Evolutionary conservation across 139 green algal species (phyloP), one percentile per base, ranked within the genome.

Genomic region (Ostreobium quekettii): DNA sequence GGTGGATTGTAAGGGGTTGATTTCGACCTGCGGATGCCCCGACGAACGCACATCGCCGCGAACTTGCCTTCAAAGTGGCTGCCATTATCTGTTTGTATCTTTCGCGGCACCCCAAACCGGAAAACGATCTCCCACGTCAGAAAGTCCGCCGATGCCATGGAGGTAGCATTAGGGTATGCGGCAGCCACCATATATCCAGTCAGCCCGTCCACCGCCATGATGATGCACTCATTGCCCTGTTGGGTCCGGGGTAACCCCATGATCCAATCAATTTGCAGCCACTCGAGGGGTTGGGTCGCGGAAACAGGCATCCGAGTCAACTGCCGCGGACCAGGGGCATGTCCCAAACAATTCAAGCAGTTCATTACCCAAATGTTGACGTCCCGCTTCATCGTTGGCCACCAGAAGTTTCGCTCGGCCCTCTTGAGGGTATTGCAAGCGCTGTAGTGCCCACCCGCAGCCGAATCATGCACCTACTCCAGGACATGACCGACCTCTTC

Each of bases 41-140:
- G 53, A 11, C 33, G 8, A 36, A 36, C n/a, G n/a, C 7, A 11
- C 19, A 29, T 26, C 7, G 15, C 53, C 15, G 53, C 53, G 33
- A 62, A 62, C 53, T n/a, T 8, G n/a, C 53, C 53, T n/a, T n/a
- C 19, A n/a, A 62, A 62, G 19, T 62, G 19, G 33, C 53, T 62
- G n/a, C 53, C 53, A 62, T 62, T 62, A 29, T 62, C 53, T n/a
- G 53, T 62, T 11, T 35, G 19, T 8, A 62, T 11, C 19, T 35
- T 26, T n/a, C n/a, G 33, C 7, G 53, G 53, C 33, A 62, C 29
- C 15, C 53, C 53, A 19, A 53, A 53, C 42, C 11, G 42, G 15
- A 53, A 53, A 53, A 53, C 19, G 15, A 53, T 19, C 42, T 19
- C 19, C 19, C 42, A 19, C 19, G 19, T 26, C 42, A 53, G 19